These are phyloP conservation scores for Effrenium voratum DNA, from an alignment of 73 alveolate genomes.

Conservation along the genomic window DNA sequence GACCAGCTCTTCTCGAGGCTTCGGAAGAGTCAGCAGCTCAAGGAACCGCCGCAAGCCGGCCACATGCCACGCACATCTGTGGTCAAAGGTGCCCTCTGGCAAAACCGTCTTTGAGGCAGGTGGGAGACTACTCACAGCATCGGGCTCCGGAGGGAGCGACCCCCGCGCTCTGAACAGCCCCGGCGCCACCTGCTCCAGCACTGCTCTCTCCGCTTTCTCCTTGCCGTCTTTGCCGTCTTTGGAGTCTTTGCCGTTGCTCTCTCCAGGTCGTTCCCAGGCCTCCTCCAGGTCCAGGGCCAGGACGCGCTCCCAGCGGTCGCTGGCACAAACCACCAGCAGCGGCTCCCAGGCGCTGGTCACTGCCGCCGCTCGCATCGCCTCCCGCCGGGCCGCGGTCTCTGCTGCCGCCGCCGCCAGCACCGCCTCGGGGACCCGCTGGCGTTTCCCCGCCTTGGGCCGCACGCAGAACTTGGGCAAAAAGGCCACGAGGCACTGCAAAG, in stretches of 20 bases:
- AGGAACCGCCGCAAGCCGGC: conserved; percentile 74
- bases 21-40: conserved; percentile 45
- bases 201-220: too few relatives aligned
- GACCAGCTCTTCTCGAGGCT: not conserved
- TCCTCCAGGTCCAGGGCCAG: conserved; percentile 70
- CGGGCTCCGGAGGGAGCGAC: not conserved
- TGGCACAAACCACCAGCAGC: conserved; percentile 53
- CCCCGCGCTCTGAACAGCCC: conserved; percentile 54
- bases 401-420: conserved; percentile 81
- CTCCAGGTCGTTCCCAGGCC: conserved; percentile 31
- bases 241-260: too few relatives aligned
- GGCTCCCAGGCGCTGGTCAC: conserved; percentile 33
- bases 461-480: conserved; percentile 60
- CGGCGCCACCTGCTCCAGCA: conserved; percentile 36
- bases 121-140: not conserved
- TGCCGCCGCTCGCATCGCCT: conserved; percentile 66
- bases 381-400: conserved; percentile 55
- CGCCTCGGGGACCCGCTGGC: conserved; percentile 81
- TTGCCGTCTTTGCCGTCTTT: too few relatives aligned
- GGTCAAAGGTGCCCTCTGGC: conserved; percentile 70
- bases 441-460: conserved; percentile 51
- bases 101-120: not conserved
- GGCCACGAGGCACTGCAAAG: conserved; percentile 49
- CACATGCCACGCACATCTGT: conserved; percentile 41
- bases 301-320: conserved; percentile 90